phyloP scores from a whole-genome alignment of 805 yeast genomes.

The Myxozyma vanderwaltii region DNA sequence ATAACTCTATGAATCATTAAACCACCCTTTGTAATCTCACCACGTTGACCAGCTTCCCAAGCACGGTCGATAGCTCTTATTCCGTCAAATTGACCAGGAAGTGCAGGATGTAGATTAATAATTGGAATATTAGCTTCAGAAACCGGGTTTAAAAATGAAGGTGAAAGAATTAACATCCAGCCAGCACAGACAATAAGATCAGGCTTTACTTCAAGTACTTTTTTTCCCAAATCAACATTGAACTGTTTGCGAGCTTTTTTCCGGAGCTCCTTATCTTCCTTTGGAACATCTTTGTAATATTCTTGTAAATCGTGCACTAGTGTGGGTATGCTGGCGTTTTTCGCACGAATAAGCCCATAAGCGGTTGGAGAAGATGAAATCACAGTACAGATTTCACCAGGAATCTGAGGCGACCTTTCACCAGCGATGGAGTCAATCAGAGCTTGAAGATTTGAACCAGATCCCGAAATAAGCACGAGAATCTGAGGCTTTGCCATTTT shows the following conservation, averaged over 20 bases:
- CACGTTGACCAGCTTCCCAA: conserved; percentile 91
- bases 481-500: conserved; percentile 37
- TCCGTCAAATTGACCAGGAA: conserved; percentile 96
- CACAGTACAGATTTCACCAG: conserved; percentile 67
- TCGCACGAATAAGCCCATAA: conserved; percentile 81
- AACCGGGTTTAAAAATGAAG: conserved; percentile 69
- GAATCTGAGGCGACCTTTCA: conserved; percentile 18
- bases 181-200: conserved; percentile 96
- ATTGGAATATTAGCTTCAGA: conserved; percentile 66
- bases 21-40: conserved; percentile 75
- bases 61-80: conserved; percentile 96
- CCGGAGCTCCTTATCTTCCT: conserved; percentile 63
- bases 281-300: conserved; percentile 75
- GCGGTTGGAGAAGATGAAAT: conserved; percentile 86
- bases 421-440: conserved; percentile 59
- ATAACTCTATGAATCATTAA: conserved; percentile 98
- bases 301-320: conserved; percentile 64
- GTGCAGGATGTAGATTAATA: conserved; percentile 93
- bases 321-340: conserved; percentile 67
- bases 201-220: conserved; percentile 68
- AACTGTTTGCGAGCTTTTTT: conserved; percentile 64
- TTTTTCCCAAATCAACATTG: conserved; percentile 74
- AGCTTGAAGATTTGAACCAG: conserved; percentile 95
- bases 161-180: conserved; percentile 92
- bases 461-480: conserved; percentile 87